A percentile compares a stretch with the other conserved stretches of the same genome.
These are phyloP conservation scores for Porcisia deanei DNA, from an alignment of 208 protist genomes.

Conservation along the genomic window DNA sequence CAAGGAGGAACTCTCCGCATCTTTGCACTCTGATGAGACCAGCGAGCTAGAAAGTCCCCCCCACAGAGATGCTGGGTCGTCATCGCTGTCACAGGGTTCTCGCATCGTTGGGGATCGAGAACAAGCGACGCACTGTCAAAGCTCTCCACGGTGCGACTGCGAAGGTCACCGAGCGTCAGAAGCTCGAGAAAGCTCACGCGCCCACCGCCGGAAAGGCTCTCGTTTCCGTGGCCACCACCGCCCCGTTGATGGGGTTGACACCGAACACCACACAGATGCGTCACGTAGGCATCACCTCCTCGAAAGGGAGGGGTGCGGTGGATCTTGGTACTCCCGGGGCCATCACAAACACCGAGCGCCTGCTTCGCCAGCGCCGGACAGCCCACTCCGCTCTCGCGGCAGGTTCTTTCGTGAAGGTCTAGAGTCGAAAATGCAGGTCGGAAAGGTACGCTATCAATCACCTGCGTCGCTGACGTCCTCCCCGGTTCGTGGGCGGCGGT, in stretches of 20 bases:
- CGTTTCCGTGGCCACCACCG: neutral
- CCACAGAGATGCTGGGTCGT: neutral
- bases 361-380: neutral
- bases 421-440: neutral
- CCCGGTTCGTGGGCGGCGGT: neutral
- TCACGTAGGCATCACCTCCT: neutral
- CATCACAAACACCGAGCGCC: neutral
- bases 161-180: neutral
- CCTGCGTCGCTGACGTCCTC: neutral
- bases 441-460: neutral
- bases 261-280: constrained; percentile 16
- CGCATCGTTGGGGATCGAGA: neutral
- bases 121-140: neutral
- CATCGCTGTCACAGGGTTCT: neutral
- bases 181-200: neutral
- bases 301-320: neutral
- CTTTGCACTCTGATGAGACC: neutral
- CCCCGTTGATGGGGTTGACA: neutral
- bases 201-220: neutral
- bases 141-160: neutral
- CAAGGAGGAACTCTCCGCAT: neutral
- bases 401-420: neutral
- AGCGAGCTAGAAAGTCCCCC: neutral
- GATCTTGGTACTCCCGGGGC: constrained; percentile 9
- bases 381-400: neutral